Conservation (phyloP, 768 basidiomycete genomes). For the Hericium coralloides region DNA sequence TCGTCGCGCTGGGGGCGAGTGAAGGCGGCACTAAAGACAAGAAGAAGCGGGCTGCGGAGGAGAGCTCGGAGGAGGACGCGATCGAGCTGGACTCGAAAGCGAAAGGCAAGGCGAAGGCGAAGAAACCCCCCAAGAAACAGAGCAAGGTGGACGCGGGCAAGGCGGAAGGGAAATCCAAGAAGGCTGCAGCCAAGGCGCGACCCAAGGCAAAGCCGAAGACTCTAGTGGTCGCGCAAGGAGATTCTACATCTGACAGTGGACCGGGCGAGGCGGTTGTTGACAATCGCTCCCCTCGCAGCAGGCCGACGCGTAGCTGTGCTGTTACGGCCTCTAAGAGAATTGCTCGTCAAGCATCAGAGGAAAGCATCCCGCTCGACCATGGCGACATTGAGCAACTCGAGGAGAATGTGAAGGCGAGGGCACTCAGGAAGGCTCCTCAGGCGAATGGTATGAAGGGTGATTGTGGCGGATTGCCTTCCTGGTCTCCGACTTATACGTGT, state of each 20-base stretch:
- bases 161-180: not conserved
- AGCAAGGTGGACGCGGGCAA: not conserved
- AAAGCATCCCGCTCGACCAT: not conserved
- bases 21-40: not conserved
- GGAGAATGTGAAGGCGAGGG: not conserved
- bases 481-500: too few species aligned
- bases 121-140: not conserved
- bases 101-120: not conserved
- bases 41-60: not conserved
- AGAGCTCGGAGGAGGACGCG: not conserved
- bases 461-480: too few species aligned
- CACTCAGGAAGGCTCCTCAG: not conserved
- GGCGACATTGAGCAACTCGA: not conserved
- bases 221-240: too few species aligned
- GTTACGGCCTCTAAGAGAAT: not conserved
- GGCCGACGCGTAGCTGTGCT: not conserved
- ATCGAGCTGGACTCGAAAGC: not conserved
- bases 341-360: not conserved
- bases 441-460: too few species aligned
- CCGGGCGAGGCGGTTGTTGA: not conserved
- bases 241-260: not conserved
- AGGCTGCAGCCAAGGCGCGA: not conserved
- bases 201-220: not conserved
- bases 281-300: not conserved
- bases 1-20: not conserved